A percentile compares a stretch with the other conserved stretches of the same genome.
Evolutionary conservation across 257 asterid species (phyloP).

Genomic region (Solanum lycopersicoides): DNA sequence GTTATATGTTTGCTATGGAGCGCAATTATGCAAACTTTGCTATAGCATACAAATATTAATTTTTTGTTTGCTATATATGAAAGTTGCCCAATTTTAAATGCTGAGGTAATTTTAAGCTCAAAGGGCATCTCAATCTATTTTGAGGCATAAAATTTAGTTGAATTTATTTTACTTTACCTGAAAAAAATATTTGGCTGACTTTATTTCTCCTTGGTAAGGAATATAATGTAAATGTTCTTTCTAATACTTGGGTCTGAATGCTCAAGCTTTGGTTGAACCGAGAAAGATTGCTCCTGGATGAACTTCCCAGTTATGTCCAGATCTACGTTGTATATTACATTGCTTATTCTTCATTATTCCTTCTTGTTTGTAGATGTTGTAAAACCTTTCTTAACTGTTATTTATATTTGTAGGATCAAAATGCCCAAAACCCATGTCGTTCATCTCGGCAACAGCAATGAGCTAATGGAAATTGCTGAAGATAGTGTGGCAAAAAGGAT

Average conservation of each 20-base stretch:
- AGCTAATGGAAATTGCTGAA: constrained; percentile 83
- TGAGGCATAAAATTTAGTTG: background rate
- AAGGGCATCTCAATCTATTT: background rate
- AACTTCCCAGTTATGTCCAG: background rate
- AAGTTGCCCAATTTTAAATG: no score
- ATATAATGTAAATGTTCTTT: background rate
- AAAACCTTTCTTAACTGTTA: background rate
- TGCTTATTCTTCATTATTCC: constrained; percentile 6
- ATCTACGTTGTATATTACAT: background rate
- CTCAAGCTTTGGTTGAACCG: background rate
- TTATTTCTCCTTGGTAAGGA: background rate
- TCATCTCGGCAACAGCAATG: constrained; percentile 96
- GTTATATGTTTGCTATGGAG: no score
- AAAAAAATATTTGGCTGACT: background rate
- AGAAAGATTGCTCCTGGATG: background rate
- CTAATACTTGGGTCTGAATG: background rate
- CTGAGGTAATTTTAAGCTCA: background rate
- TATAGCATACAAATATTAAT: no score
- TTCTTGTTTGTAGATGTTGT: background rate
- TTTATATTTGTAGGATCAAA: constrained; percentile 54
- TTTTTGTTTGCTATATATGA: no score
- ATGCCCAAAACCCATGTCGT: constrained; percentile 94
- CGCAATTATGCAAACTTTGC: no score
- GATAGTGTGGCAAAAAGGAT: constrained; percentile 69
- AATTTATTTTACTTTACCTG: background rate